Base-by-base conservation (phyloP, 2,329 filamentous ascomycete genomes). In the Fusarium concolor region DNA sequence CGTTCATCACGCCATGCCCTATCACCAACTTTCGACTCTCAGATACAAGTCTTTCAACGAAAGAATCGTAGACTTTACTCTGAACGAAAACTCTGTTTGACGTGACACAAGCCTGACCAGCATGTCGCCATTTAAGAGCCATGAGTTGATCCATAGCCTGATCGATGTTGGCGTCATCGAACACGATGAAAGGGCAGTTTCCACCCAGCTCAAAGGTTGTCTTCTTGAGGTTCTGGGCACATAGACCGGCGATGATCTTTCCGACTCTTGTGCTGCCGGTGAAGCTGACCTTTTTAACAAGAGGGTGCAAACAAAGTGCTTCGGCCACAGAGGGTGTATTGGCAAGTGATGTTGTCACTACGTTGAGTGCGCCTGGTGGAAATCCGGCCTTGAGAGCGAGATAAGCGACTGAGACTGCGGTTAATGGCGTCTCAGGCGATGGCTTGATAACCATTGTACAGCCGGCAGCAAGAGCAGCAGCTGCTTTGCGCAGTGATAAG, bases 391-490 rank as follows among this genome's bases (percentile, higher is more conserved):
- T 84, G 44, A 86, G 80, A 0, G 89, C 89, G 18, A 94, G 85
- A 68, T 90, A 85, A 1, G 89, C 90, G 6, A 94, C 79, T 1
- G 90, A 88, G 22, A 92, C 86, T 2, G 89, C 86, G 37, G 90
- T 92, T 70, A 92, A 86, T 0, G 92, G 92, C 2, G 92, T 93
- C 76, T 93, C 90, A 0, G 90, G 90, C 4, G 87, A 90, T 1
- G 90, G 89, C 78, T 93, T 93, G 17, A 87, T 83, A 3, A 94
- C 82, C 87, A 94, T 92, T 2, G 90, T 92, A 76, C 90, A 93
- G 15, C 91, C 91, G 9, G 90, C 90, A n/a, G 91, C 91, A 18
- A 93, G 80, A 0, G 87, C 87, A 0, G 88, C 80, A 0, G 76
- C 80, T 5, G 80, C 77, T 61, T 85, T 84, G 10, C 82, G 75